A percentile compares a stretch with the other conserved stretches of the same genome.
These are phyloP conservation scores for Penicillium sp. DNA, from an alignment of 2,329 filamentous ascomycete species.

Conservation along the genomic window DNA sequence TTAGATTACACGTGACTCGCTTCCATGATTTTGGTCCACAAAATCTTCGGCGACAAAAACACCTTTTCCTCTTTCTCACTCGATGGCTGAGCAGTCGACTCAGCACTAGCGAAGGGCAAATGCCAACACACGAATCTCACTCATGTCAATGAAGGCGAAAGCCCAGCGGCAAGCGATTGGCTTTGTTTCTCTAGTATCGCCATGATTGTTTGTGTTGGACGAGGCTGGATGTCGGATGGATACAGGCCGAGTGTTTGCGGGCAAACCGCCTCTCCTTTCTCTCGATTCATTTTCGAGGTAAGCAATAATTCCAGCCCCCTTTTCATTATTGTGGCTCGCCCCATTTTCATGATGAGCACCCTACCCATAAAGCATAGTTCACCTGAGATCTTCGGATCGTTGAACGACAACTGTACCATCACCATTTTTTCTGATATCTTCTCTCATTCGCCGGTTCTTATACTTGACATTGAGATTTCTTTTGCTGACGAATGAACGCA, in stretches of 20 bases:
- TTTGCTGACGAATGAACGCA: conserved; percentile 14
- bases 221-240: conserved; percentile 11
- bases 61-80: background rate
- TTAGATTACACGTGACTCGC: conserved; percentile 5
- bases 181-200: background rate
- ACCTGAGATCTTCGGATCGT: conserved; percentile 46
- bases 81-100: conserved; percentile 3
- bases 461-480: background rate
- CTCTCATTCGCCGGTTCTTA: conserved; percentile 21
- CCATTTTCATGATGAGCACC: conserved; percentile 42
- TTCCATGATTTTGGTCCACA: conserved; percentile 15
- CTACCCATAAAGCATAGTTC: conserved; percentile 48
- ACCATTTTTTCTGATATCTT: conserved; percentile 40
- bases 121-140: background rate
- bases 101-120: background rate
- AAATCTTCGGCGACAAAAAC: background rate
- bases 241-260: background rate
- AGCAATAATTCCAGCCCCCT: conserved; percentile 20
- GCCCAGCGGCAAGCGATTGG: background rate
- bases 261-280: background rate
- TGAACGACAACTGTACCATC: conserved; percentile 50
- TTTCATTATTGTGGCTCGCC: conserved; percentile 12
- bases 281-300: conserved; percentile 22
- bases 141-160: background rate
- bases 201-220: background rate